These are phyloP conservation scores for Solanum sitiens DNA, from an alignment of 257 asterid species.

Conservation along the genomic window DNA sequence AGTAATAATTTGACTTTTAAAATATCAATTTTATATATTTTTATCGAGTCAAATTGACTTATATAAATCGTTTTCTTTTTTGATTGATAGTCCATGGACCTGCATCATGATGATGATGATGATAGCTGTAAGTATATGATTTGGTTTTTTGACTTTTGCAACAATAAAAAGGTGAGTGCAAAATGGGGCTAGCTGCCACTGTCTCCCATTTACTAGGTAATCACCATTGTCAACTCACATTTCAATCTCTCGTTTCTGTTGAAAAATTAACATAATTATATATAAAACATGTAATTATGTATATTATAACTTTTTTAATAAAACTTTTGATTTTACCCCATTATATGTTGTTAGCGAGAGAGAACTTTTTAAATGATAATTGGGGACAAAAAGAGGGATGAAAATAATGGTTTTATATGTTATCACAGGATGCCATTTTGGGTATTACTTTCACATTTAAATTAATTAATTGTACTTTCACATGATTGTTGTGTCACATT, in stretches of 20 bases:
- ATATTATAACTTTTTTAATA: too few relatives aligned
- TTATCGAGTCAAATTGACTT: too few relatives aligned
- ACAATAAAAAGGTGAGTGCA: constrained; percentile 12
- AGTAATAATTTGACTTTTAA: too few relatives aligned
- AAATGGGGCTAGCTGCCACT: constrained; percentile 15
- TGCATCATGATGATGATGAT: not conserved
- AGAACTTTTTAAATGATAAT: not conserved
- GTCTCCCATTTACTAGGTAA: constrained; percentile 29
- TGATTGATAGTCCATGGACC: not conserved
- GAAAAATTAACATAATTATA: not conserved
- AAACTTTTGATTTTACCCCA: not conserved
- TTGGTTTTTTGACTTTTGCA: constrained; percentile 24
- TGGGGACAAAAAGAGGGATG: not conserved
- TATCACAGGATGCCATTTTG: not conserved
- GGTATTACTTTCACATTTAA: not conserved
- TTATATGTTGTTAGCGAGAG: not conserved
- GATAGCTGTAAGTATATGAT: constrained; percentile 4
- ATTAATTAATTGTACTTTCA: not conserved
- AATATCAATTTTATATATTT: too few relatives aligned
- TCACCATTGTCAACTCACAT: constrained; percentile 1
- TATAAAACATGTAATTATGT: too few relatives aligned
- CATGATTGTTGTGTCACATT: not conserved
- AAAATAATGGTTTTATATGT: not conserved
- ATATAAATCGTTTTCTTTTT: not conserved
- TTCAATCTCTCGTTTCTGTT: not conserved